Conservation (phyloP, 2,329 filamentous ascomycete species). For the Hypoxylon sp. region DNA sequence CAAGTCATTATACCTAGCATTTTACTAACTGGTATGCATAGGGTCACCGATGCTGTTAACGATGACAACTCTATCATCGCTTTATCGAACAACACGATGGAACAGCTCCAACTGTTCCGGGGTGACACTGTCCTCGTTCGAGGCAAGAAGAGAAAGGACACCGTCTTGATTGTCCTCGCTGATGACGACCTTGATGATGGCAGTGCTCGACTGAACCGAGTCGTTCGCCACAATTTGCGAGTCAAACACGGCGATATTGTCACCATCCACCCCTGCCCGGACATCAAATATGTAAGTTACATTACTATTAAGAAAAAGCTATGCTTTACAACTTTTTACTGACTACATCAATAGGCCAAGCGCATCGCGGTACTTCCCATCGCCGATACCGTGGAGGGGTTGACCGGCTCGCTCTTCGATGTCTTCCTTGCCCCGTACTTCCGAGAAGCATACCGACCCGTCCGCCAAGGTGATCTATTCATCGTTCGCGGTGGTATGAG, state of each 20-base stretch:
- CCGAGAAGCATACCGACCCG: conserved; percentile 97
- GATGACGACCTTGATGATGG: conserved; percentile 99
- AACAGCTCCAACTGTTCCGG: conserved; percentile 96
- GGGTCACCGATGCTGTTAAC: conserved; percentile 97
- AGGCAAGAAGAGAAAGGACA: conserved; percentile 99
- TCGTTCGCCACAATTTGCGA: conserved; percentile 96
- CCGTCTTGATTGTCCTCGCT: conserved; percentile 95
- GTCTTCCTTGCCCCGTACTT: conserved; percentile 99
- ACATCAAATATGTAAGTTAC: conserved; percentile 98
- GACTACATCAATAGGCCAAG: conserved; percentile 79
- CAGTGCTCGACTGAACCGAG: conserved; percentile 96
- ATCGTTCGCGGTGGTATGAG: conserved; percentile 98
- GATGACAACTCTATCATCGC: conserved; percentile 99
- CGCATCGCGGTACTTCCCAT: conserved; percentile 98
- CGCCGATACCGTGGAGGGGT: conserved; percentile 96
- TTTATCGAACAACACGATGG: conserved; percentile 98
- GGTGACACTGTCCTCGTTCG: conserved; percentile 98
- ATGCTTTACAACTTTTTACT: conserved; percentile 30
- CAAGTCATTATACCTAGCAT: background rate
- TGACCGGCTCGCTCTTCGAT: conserved; percentile 97
- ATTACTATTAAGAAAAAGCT: conserved; percentile 1
- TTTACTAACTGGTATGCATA: conserved; percentile 58
- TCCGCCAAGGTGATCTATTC: conserved; percentile 97
- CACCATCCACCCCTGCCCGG: conserved; percentile 96
- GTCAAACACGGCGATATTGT: conserved; percentile 99